These are phyloP conservation scores for Pseudopyrenochaeta lycopersici DNA, from an alignment of 2,329 filamentous ascomycete species.

Conservation along the genomic window DNA sequence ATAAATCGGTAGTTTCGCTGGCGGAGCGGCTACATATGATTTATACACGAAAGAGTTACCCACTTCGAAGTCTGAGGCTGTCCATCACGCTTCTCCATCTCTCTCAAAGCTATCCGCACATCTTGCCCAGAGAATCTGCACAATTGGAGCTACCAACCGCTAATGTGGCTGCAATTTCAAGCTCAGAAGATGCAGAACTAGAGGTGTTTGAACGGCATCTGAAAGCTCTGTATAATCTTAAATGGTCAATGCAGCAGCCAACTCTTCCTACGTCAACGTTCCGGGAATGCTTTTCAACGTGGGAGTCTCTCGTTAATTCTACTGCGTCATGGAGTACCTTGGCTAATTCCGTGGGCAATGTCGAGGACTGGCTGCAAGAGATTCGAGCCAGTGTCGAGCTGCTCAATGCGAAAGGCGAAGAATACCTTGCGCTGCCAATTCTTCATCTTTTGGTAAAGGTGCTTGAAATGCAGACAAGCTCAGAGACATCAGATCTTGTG, in stretches of 20 bases:
- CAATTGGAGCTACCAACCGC: constrained; percentile 1
- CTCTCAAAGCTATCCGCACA: constrained; percentile 68
- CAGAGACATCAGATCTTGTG: constrained; percentile 51
- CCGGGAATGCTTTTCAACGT: constrained; percentile 42
- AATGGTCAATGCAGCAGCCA: constrained; percentile 53
- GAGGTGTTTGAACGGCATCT: constrained; percentile 46
- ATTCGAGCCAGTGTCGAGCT: constrained; percentile 65
- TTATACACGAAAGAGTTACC: constrained; percentile 38
- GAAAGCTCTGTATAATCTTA: constrained; percentile 48
- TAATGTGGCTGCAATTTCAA: neutral
- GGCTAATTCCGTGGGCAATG: constrained; percentile 58
- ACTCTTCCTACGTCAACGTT: constrained; percentile 34
- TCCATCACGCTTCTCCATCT: constrained; percentile 39
- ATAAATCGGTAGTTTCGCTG: constrained; percentile 32
- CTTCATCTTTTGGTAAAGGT: constrained; percentile 60
- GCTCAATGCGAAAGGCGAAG: constrained; percentile 65
- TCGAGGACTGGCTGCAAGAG: constrained; percentile 59
- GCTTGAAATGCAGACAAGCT: constrained; percentile 55
- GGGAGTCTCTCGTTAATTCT: constrained; percentile 50
- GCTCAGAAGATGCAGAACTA: constrained; percentile 46
- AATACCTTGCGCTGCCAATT: constrained; percentile 58
- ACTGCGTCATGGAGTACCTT: constrained; percentile 50
- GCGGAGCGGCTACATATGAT: constrained; percentile 33
- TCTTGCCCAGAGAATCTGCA: constrained; percentile 50
- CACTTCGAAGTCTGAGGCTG: constrained; percentile 43